Conservation (phyloP, 2,329 filamentous ascomycete species). For the Xylaria sp. region DNA sequence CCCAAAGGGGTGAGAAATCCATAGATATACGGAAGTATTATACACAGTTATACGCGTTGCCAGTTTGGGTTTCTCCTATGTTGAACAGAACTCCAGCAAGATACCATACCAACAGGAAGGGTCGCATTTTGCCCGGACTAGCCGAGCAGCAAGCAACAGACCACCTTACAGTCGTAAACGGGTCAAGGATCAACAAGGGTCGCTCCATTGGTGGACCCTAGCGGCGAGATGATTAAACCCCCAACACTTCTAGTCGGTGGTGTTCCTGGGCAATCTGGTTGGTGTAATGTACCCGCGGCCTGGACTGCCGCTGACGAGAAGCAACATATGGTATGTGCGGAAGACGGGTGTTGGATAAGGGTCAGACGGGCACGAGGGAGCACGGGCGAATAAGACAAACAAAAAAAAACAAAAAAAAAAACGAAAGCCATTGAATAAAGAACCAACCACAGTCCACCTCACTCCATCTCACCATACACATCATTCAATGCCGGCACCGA, state of each 20-base stretch:
- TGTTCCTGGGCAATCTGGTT: conserved; percentile 2
- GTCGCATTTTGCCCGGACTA: conserved; percentile 23
- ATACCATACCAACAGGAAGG: conserved; percentile 13
- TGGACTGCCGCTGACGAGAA: neutral
- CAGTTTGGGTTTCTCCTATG: neutral
- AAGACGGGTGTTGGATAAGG: conserved; percentile 3
- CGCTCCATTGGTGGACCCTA: conserved; percentile 6
- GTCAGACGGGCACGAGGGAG: neutral
- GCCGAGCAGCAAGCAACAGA: conserved; percentile 13
- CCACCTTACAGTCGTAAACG: neutral
- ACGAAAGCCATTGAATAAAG: neutral
- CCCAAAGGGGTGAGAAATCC: neutral
- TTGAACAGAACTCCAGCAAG: neutral
- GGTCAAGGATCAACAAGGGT: conserved; percentile 17
- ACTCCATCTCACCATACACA: neutral
- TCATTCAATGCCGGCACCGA: neutral
- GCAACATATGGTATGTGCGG: neutral
- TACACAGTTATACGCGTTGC: neutral
- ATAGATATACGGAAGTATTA: neutral
- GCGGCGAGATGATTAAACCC: conserved; percentile 22
- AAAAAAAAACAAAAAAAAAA: conserved; percentile 1
- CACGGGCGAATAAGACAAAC: no score
- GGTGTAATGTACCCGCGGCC: conserved; percentile 8
- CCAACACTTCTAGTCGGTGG: conserved; percentile 8
- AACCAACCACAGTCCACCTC: neutral